Base-by-base conservation (phyloP, 2,329 filamentous ascomycete genomes). In the Sclerotinia spermophila region DNA sequence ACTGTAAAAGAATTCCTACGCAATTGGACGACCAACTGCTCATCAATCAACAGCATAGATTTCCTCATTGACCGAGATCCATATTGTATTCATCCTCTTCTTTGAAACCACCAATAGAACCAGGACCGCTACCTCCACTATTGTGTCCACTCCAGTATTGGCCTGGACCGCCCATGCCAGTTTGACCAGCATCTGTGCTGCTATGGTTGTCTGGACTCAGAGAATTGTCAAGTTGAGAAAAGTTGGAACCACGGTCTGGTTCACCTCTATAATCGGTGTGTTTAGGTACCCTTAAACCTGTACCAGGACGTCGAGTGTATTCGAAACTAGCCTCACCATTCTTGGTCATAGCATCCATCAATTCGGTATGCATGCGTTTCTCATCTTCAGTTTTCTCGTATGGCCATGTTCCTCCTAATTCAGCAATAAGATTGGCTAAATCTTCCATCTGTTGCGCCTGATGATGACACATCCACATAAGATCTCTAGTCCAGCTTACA, bases 381-480 rank as follows among this genome's bases (percentile, higher is more conserved):
- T 98, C 95, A 69, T 98, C 96, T 74, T 99, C 96, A 2, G 90
- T 93, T 74, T 92, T 85, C 77, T 94, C 90, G 77, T 96, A 94
- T 1, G 93, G 92, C 81, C 92, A 92, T 21, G 86, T 86, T 13
- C 90, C 90, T 58, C 93, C 93, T 21, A 94, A 85, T 71, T 90
- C 89, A 44, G 86, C 84, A 71, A 97, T 90, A 67, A 87, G 84
- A 77, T 94, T 91, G 77, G 92, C 89, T 65, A 98, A 86, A 79
- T 97, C 92, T 73, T 96, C 91, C 81, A 97, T 93, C 79, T 95
- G 92, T 79, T 96, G 90, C 74, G 97, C 86, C 82, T 97, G 97
- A 78, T 92, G 86, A 79, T 97, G 90, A 72, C 97, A 84, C 83
- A 96, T 91, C 96, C 96, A 98, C 93, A 98, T 97, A 67, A 99